A percentile compares a stretch with the other conserved stretches of the same genome.
Conservation (phyloP, 1,284 basidiomycete genomes). For the Peniophora sp. region DNA sequence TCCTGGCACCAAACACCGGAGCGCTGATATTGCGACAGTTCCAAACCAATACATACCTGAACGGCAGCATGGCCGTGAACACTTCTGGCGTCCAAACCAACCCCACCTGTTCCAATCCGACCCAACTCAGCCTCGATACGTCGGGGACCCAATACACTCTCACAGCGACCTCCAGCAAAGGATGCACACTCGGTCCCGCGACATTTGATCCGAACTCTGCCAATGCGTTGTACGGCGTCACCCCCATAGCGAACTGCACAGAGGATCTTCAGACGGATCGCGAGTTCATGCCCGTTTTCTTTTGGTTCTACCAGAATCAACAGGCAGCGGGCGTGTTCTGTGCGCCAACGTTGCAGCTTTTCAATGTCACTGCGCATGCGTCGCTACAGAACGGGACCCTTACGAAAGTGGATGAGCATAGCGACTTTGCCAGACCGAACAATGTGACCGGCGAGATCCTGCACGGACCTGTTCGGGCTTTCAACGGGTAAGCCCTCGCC, state of each 20-base stretch:
- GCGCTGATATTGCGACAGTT: slow-evolving; percentile 21
- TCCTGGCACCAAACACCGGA: slow-evolving; percentile 1
- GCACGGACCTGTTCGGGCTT: slow-evolving; percentile 29
- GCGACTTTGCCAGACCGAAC: slow-evolving; percentile 27
- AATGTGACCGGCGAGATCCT: slow-evolving; percentile 41
- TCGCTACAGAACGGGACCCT: slow-evolving; percentile 36
- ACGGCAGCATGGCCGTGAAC: slow-evolving; percentile 43
- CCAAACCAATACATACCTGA: slow-evolving; percentile 30
- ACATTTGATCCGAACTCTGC: slow-evolving; percentile 31
- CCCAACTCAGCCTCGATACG: slow-evolving; percentile 18
- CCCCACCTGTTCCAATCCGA: slow-evolving; percentile 37
- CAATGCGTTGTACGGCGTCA: slow-evolving; percentile 39
- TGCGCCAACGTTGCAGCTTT: slow-evolving; percentile 35
- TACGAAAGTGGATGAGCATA: slow-evolving; percentile 23
- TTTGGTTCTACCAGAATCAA: slow-evolving; percentile 46
- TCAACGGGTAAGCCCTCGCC: slow-evolving; percentile 39
- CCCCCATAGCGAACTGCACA: slow-evolving; percentile 29
- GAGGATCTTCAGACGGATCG: slow-evolving; percentile 19
- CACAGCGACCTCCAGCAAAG: slow-evolving; percentile 31
- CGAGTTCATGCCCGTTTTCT: slow-evolving; percentile 50
- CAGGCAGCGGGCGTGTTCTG: slow-evolving; percentile 50
- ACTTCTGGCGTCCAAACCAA: slow-evolving; percentile 44
- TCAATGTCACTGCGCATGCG: slow-evolving; percentile 34
- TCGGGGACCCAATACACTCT: slow-evolving; percentile 23
- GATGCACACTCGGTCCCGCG: slow-evolving; percentile 29